A percentile compares a stretch with the other conserved stretches of the same genome.
These are phyloP conservation scores for Pleurotus djamor DNA, from an alignment of 768 basidiomycete genomes.

Conservation along the genomic window DNA sequence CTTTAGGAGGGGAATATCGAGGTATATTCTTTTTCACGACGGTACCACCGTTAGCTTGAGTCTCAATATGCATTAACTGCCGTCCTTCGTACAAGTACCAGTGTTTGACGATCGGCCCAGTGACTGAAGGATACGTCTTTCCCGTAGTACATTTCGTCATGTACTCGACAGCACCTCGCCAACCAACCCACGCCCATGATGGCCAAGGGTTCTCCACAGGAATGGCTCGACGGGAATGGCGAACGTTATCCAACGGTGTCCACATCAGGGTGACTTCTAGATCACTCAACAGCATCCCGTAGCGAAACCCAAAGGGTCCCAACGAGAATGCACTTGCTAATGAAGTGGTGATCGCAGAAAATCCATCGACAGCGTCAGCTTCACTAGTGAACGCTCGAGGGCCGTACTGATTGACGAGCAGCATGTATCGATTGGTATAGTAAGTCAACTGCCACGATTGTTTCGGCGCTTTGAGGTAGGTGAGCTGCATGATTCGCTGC, in stretches of 20 bases:
- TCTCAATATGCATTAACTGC: neutral
- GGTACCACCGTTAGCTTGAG: neutral
- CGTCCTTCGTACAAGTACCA: neutral
- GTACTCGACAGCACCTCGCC: neutral
- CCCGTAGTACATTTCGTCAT: neutral
- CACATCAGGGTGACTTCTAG: neutral
- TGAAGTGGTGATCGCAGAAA: neutral
- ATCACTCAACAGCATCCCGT: neutral
- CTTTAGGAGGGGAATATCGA: neutral
- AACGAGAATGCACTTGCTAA: neutral
- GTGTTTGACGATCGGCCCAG: neutral
- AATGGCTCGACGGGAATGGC: neutral
- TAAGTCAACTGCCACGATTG: neutral
- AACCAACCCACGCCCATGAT: neutral
- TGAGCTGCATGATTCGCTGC: constrained; percentile 94
- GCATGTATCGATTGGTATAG: neutral
- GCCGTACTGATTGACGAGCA: neutral
- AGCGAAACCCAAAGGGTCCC: neutral
- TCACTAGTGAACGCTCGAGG: neutral
- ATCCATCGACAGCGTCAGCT: neutral
- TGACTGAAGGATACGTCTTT: neutral
- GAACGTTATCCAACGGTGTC: neutral
- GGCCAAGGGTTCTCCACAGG: neutral
- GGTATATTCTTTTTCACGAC: neutral
- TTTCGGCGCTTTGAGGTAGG: neutral